phyloP scores from a whole-genome alignment of 192 early-diverging fungal species.

The Podila epigama region DNA sequence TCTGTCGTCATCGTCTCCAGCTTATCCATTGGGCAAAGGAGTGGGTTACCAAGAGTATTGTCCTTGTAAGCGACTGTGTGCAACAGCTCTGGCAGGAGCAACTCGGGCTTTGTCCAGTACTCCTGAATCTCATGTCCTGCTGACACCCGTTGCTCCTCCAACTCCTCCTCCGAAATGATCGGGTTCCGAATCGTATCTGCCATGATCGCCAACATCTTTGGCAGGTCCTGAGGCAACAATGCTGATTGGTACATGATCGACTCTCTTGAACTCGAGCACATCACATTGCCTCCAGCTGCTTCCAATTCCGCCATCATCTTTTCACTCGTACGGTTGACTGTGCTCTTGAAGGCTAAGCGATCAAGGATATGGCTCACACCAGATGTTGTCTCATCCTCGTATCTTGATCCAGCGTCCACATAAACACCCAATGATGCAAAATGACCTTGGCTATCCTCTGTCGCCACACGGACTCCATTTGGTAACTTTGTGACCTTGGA shows the following conservation, averaged over 20 bases:
- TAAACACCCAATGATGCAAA: conserved; percentile 92
- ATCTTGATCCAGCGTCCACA: conserved; percentile 89
- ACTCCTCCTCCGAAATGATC: conserved; percentile 72
- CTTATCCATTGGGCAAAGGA: conserved; percentile 74
- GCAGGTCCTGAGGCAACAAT: conserved; percentile 85
- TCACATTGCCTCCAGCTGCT: conserved; percentile 87
- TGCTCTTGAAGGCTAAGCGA: conserved; percentile 94
- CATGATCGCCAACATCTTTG: conserved; percentile 74
- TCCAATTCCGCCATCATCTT: conserved; percentile 82
- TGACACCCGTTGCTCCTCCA: conserved; percentile 80
- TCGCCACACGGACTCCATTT: conserved; percentile 90
- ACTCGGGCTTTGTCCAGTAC: conserved; percentile 83
- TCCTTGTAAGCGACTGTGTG: conserved; percentile 83
- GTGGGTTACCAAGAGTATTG: conserved; percentile 83
- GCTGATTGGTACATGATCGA: conserved; percentile 95
- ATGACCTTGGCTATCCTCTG: conserved; percentile 84
- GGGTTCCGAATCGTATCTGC: conserved; percentile 85
- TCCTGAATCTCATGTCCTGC: conserved; percentile 91
- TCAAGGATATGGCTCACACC: conserved; percentile 90
- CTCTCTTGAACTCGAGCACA: conserved; percentile 90
- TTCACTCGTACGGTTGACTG: conserved; percentile 68
- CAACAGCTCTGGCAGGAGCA: conserved; percentile 86
- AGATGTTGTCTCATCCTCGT: conserved; percentile 72
- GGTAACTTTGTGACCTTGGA: conserved; percentile 77
- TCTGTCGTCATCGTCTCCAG: conserved; percentile 73